Evolutionary conservation across 108 stramenopile species (phyloP).

Genomic region (Nitzschia inconspicua): DNA sequence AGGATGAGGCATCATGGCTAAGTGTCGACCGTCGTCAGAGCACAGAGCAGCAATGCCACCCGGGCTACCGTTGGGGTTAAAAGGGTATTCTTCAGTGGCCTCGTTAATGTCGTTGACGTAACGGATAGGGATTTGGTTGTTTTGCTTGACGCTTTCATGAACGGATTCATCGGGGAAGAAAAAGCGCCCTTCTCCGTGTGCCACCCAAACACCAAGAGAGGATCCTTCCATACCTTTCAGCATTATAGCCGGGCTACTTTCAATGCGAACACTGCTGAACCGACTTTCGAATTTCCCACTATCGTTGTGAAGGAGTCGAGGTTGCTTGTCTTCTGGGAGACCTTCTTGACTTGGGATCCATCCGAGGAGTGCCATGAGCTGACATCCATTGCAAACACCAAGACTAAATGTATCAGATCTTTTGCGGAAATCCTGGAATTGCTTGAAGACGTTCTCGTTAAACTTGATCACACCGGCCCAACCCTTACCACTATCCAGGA

Average conservation of each 20-base stretch:
- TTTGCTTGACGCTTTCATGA: constrained; percentile 57
- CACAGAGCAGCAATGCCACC: constrained; percentile 97
- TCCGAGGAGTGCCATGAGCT: constrained; percentile 98
- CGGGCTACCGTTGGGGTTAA: constrained; percentile 99
- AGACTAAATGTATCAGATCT: constrained; percentile 96
- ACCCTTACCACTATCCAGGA: constrained; percentile 97
- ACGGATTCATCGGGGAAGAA: constrained; percentile 90
- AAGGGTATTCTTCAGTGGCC: constrained; percentile 94
- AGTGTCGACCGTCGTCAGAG: constrained; percentile 96
- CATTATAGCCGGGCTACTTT: constrained; percentile 80
- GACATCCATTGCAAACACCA: constrained; percentile 99
- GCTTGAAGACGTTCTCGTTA: constrained; percentile 88
- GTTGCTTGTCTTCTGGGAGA: constrained; percentile 82
- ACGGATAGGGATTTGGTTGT: constrained; percentile 85
- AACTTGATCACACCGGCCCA: constrained; percentile 99
- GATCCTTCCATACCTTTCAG: constrained; percentile 96
- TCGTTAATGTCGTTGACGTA: constrained; percentile 94
- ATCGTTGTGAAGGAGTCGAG: constrained; percentile 95
- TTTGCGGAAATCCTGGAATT: constrained; percentile 92
- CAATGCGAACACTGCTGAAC: constrained; percentile 86
- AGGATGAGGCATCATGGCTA: constrained; percentile 99
- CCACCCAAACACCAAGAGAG: constrained; percentile 97
- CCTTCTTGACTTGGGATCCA: constrained; percentile 90
- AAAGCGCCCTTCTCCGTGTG: constrained; percentile 97
- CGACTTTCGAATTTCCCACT: constrained; percentile 97